phyloP scores from a whole-genome alignment of 2,329 filamentous ascomycete species.

The Pyrenophora graminea region DNA sequence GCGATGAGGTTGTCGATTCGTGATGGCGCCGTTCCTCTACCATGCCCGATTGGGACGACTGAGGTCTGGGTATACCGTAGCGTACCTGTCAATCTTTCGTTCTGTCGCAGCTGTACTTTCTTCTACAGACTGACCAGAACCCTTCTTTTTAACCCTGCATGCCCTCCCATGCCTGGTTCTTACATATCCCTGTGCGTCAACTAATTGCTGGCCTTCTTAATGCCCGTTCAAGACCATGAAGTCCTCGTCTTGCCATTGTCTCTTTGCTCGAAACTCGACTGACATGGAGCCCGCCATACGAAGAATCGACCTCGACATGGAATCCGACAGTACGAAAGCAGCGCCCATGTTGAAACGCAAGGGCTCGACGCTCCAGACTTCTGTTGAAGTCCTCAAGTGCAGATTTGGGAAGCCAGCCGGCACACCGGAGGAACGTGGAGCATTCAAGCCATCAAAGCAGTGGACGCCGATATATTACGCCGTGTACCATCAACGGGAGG shows the following conservation, averaged over 20 bases:
- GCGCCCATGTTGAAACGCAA: slow-evolving; percentile 20
- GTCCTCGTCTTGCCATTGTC: slow-evolving; percentile 28
- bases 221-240: slow-evolving; percentile 9
- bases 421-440: slow-evolving; percentile 4
- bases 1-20: slow-evolving; percentile 15
- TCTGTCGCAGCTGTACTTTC: slow-evolving; percentile 1
- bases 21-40: slow-evolving; percentile 6
- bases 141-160: slow-evolving; percentile 6
- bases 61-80: background rate
- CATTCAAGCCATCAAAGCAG: slow-evolving; percentile 28
- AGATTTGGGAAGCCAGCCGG: slow-evolving; percentile 31
- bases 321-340: slow-evolving; percentile 11
- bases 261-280: slow-evolving; percentile 16
- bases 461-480: slow-evolving; percentile 42
- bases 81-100: slow-evolving; percentile 7
- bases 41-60: slow-evolving; percentile 6
- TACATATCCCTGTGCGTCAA: background rate
- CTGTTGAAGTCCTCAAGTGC: slow-evolving; percentile 39
- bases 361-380: slow-evolving; percentile 35
- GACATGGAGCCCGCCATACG: slow-evolving; percentile 21
- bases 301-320: slow-evolving; percentile 19
- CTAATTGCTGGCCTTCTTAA: slow-evolving; percentile 3
- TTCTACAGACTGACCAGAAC: background rate
- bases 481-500: slow-evolving; percentile 37
- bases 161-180: background rate